Base-by-base conservation (phyloP, 2,329 filamentous ascomycete genomes). In the Teratosphaeria gauchensis region DNA sequence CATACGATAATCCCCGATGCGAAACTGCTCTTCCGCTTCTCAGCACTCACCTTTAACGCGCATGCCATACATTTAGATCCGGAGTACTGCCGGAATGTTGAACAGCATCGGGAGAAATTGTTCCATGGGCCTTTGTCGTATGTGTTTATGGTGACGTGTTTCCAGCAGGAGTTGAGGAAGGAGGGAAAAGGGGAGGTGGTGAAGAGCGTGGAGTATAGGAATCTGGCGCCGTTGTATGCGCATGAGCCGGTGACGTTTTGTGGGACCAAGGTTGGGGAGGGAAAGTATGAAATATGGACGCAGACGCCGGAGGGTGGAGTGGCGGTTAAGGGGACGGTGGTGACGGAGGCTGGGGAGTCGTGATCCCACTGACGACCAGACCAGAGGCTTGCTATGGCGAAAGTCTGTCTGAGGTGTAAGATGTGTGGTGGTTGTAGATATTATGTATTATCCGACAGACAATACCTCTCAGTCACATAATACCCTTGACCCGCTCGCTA, bases 31-130 rank as follows among this genome's bases (percentile, higher is more conserved):
- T 96, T 95, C 76, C 85, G 92, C 59, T 97, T 92, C 78, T 94
- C 88, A 21, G 91, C 91, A 0, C 82, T 99, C 35, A 92, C 89
- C 2, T 92, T 90, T 78, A 99, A 99, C 73, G 90, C 90, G 1
- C 94, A 99, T 74, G 80, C 82, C 16, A 96, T 99, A 65, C 94
- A 99, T 74, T 80, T 95, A 24, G 89, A 96, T 72, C 81, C 80
- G 1, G 69, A 80, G 51, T 95, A 90, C 74, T 85, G 85, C 56
- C 80, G 81, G 46, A 76, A 82, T 12, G 77, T 85, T 12, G 94
- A 97, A 72, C 88, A 88, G 11, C 86, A 95, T 71, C 80, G 80
- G 4, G 82, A 85, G 61, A 77, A 90, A 30, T 80, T 97, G 16
- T 89, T 97, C 58, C 94, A 97, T 68, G 94, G 94, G 0, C 92